These are phyloP conservation scores for Phytophthora pisi DNA, from an alignment of 352 stramenopile species.

Conservation along the genomic window DNA sequence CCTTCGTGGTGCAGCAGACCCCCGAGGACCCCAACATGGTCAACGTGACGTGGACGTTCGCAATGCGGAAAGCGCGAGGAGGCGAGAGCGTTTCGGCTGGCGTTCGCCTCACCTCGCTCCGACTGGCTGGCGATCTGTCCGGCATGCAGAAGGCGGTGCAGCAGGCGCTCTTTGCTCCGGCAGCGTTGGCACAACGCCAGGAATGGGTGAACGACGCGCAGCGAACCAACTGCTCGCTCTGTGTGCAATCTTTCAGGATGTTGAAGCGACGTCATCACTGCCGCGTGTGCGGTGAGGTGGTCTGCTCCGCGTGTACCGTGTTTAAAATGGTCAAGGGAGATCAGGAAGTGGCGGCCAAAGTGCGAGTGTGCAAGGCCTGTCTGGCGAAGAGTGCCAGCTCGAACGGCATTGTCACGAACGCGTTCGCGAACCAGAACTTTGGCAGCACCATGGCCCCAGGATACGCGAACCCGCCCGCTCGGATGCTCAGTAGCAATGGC, in stretches of 20 bases:
- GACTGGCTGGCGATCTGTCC: constrained; percentile 61
- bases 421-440: constrained; percentile 20
- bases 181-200: constrained; percentile 60
- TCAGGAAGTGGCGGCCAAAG: constrained; percentile 51
- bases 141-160: constrained; percentile 71
- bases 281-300: constrained; percentile 86
- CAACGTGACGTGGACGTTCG: constrained; percentile 73
- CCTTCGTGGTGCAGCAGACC: constrained; percentile 75
- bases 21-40: constrained; percentile 64
- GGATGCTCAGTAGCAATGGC: constrained; percentile 35
- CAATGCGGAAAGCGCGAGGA: constrained; percentile 78
- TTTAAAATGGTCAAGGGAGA: constrained; percentile 76
- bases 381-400: constrained; percentile 62
- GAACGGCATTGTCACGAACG: constrained; percentile 12
- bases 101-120: constrained; percentile 67
- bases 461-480: constrained; percentile 21
- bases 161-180: constrained; percentile 73
- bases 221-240: constrained; percentile 82
- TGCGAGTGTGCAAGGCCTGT: constrained; percentile 84
- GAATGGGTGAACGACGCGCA: constrained; percentile 85
- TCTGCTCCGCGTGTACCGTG: constrained; percentile 79
- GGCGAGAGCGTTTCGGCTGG: constrained; percentile 71
- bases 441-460: constrained; percentile 26
- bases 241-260: constrained; percentile 78
- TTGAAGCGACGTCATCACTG: constrained; percentile 88